These are phyloP conservation scores for Apostasia ramifera DNA, from an alignment of 106 monocot genomes.

Conservation along the genomic window DNA sequence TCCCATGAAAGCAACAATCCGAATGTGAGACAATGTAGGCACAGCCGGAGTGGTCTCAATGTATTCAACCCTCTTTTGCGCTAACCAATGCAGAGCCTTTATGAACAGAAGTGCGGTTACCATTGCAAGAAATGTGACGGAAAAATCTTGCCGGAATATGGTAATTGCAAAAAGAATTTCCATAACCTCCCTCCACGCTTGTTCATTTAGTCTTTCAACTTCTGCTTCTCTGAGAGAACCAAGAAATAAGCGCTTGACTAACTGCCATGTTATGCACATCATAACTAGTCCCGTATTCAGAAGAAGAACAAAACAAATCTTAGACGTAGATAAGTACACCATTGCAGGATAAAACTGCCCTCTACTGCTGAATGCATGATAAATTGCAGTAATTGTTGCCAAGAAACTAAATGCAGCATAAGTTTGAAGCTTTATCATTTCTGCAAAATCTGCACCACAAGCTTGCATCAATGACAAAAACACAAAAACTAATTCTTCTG, in stretches of 20 bases:
- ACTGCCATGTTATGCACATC: slow-evolving; percentile 78
- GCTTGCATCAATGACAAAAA: too few relatives aligned
- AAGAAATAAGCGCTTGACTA: slow-evolving; percentile 70
- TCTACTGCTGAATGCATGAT: slow-evolving; percentile 91
- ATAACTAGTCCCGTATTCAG: slow-evolving; percentile 79
- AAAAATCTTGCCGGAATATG: slow-evolving; percentile 89
- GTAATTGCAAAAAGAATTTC: slow-evolving; percentile 95
- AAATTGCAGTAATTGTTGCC: slow-evolving; percentile 54
- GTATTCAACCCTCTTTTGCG: slow-evolving; percentile 91
- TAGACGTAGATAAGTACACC: slow-evolving; percentile 89
- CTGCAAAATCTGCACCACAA: slow-evolving; percentile 7
- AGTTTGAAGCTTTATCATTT: slow-evolving; percentile 73
- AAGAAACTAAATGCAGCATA: slow-evolving; percentile 82
- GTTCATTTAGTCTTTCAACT: slow-evolving; percentile 93
- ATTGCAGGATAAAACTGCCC: slow-evolving; percentile 85
- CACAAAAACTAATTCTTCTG: too few relatives aligned
- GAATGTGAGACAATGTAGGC: slow-evolving; percentile 58
- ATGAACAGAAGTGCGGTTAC: slow-evolving; percentile 77
- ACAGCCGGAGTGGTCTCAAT: slow-evolving; percentile 94
- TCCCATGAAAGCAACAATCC: slow-evolving; percentile 73
- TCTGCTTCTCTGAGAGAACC: slow-evolving; percentile 91
- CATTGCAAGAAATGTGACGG: slow-evolving; percentile 71
- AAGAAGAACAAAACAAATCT: slow-evolving; percentile 84
- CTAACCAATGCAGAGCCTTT: slow-evolving; percentile 90
- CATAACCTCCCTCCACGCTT: slow-evolving; percentile 92